Base-by-base conservation (phyloP, 306 rosid species). In the Herpetospermum pedunculosum region DNA sequence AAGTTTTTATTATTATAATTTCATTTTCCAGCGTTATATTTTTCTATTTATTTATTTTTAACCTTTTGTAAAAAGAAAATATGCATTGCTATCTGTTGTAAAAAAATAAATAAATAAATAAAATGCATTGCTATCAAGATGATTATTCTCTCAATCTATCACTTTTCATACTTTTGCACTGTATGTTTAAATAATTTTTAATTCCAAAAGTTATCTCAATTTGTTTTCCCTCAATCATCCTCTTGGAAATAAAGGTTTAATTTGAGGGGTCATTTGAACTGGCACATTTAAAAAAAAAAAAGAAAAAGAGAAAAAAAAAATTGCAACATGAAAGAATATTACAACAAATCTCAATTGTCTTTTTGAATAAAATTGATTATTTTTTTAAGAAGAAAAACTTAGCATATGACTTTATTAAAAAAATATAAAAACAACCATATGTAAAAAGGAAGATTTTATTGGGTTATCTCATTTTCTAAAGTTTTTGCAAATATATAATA, bases 161-260 rank as follows among this genome's bases (percentile, higher is more conserved):
- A 3, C 14, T 6, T 60, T 60, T 60, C 15, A 60, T 18, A 60
- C 23, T 32, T 60, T 28, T 26, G 29, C 28, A 58, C 11, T 4
- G 5, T 28, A 58, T 13, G 14, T 32, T 59, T 59, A 30, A 30
- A 15, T 6, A 59, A 0, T 30, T 59, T 63, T 63, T n/a, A 35
- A 37, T 63, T 37, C 5, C 29, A 63, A 63, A 37, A 63, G 48
- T 63, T 35, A 63, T 5, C 70, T 35, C 29, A 35, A 19, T 37
- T 35, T 47, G 70, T 10, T 63, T 63, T 63, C 47, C 68, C 70
- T 63, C 47, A 35, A 63, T 35, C 70, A n/a, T 63, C 37, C 70
- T 37, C 16, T 35, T 63, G 3, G 70, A 35, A 63, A 63, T 62
- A 62, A 62, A 62, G 70, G 7, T 62, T 62, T 34, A 34, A 62